Evolutionary conservation across 805 yeast species (phyloP).

Genomic region (Zygoascus bituminiphila): DNA sequence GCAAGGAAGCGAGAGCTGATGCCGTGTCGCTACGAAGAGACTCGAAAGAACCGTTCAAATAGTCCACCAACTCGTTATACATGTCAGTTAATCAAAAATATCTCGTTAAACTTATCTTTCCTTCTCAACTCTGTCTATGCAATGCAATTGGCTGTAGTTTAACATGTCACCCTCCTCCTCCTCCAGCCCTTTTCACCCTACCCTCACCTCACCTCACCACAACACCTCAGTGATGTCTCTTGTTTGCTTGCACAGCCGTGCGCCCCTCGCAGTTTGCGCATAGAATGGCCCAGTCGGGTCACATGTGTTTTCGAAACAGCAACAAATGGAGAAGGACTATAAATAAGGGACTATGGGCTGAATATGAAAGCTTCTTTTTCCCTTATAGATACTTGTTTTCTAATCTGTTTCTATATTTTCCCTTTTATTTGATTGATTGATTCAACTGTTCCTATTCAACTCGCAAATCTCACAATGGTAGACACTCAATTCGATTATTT

Average conservation of each 20-base stretch:
- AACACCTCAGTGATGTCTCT: not conserved
- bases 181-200: too few relatives aligned
- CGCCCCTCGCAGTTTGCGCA: not conserved
- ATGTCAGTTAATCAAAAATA: too few relatives aligned
- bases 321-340: not conserved
- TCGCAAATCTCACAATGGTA: conserved; percentile 5
- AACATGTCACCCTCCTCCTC: too few relatives aligned
- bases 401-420: not conserved
- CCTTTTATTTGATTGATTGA: too few relatives aligned
- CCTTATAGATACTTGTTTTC: not conserved
- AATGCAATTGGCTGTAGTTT: too few relatives aligned
- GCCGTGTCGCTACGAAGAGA: not conserved
- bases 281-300: not conserved
- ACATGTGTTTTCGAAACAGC: not conserved
- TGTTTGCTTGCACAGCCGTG: not conserved
- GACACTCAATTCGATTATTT: conserved; percentile 6
- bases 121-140: too few relatives aligned
- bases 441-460: not conserved
- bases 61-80: not conserved
- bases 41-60: not conserved
- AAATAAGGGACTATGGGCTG: not conserved
- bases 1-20: not conserved
- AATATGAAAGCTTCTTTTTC: not conserved
- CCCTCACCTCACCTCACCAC: not conserved
- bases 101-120: too few relatives aligned